Conservation (phyloP, 768 basidiomycete species). For the Saitozyma podzolica region DNA sequence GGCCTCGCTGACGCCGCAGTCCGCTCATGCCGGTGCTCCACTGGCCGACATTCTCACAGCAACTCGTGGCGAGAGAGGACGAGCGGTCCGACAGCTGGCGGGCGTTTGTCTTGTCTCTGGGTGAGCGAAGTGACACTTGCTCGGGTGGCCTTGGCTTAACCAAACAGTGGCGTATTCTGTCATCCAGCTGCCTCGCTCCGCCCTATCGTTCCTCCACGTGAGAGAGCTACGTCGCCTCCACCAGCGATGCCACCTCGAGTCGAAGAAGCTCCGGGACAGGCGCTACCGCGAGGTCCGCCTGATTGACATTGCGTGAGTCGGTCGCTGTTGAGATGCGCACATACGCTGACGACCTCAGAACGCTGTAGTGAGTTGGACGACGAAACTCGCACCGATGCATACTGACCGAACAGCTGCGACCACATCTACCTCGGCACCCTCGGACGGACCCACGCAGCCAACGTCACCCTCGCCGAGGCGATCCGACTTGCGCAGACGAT, state of each 20-base stretch:
- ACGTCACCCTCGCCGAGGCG: constrained; percentile 28
- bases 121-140: constrained; percentile 10
- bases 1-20: constrained; percentile 7
- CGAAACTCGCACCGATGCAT: neutral
- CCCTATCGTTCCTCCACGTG: constrained; percentile 17
- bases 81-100: constrained; percentile 22
- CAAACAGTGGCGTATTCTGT: constrained; percentile 31
- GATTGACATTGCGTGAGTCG: constrained; percentile 20
- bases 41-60: constrained; percentile 38
- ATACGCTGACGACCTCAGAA: constrained; percentile 12
- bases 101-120: constrained; percentile 29
- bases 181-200: constrained; percentile 32
- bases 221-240: constrained; percentile 26
- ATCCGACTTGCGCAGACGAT: constrained; percentile 23
- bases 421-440: constrained; percentile 38
- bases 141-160: neutral
- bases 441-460: constrained; percentile 22
- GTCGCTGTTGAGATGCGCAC: neutral
- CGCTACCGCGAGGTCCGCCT: constrained; percentile 15
- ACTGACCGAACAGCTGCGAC: constrained; percentile 16
- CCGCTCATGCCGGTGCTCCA: constrained; percentile 33
- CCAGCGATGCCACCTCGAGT: constrained; percentile 22
- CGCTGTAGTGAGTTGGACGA: constrained; percentile 23
- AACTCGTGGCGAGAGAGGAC: constrained; percentile 29
- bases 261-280: constrained; percentile 16